Conservation (phyloP, 306 rosid species). For the Macrotyloma uniflorum region DNA sequence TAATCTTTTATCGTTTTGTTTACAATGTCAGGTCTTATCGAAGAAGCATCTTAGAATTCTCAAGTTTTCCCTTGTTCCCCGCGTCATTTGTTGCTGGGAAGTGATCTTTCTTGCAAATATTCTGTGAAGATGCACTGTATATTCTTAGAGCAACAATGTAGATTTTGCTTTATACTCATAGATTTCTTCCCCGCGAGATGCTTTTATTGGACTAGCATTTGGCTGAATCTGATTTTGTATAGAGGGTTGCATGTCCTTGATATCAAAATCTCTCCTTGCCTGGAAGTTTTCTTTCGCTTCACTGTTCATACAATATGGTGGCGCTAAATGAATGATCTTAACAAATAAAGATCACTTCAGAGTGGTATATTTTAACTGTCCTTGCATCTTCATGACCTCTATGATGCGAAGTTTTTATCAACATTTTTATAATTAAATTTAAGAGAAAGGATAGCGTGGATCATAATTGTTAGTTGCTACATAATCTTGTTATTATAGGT, state of each 20-base stretch:
- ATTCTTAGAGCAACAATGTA: constrained; percentile 40
- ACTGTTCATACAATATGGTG: background rate
- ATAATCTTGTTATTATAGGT: too few species aligned
- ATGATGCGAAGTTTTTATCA: too few species aligned
- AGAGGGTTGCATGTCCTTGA: constrained; percentile 37
- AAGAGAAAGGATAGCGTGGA: too few species aligned
- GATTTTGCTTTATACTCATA: constrained; percentile 32
- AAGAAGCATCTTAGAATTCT: constrained; percentile 35
- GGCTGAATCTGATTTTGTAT: constrained; percentile 39
- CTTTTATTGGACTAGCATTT: constrained; percentile 7
- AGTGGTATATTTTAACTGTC: background rate
- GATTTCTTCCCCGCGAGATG: background rate
- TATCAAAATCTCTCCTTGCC: background rate
- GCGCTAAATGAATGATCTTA: background rate
- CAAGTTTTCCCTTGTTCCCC: constrained; percentile 2
- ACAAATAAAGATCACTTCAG: background rate
- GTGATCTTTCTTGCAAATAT: constrained; percentile 19
- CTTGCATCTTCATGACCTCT: too few species aligned
- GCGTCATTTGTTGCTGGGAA: constrained; percentile 1
- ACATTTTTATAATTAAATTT: too few species aligned
- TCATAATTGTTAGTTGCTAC: too few species aligned
- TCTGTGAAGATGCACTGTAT: constrained; percentile 53
- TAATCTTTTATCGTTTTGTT: constrained; percentile 28
- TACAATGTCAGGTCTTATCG: constrained; percentile 23
- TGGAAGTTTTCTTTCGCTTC: background rate